Base-by-base conservation (phyloP, 2,329 filamentous ascomycete species). In the Fusarium gaditjirri region DNA sequence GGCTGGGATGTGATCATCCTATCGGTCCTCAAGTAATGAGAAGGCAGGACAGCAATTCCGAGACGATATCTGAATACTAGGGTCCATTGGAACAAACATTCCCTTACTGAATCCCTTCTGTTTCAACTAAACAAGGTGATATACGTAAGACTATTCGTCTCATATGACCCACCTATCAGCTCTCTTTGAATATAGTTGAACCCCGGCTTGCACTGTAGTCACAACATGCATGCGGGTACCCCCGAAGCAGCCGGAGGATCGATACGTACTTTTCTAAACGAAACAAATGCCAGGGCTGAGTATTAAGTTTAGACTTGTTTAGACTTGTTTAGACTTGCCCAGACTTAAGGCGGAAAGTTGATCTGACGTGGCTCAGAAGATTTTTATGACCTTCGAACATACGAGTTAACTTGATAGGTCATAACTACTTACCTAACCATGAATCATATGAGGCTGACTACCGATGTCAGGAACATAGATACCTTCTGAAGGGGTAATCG, bases 181-280 rank as follows among this genome's bases (percentile, higher is more conserved):
- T 70, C 55, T 27, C 27, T 54, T 68, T 58, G 58, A 61, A n/a
- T 41, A 7, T 27, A 68, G 36, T 42, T 62, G 35, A 50, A 61
- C 52, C 52, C 67, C 41, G 56, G 53, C 43, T 59, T 68, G 33
- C 33, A 53, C 33, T 27, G 47, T 59, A 44, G 71, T 64, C 71
- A 67, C 56, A 63, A 39, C 65, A 46, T 70, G 58, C 46, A 65
- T 75, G 72, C 65, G 49, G 49, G 65, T 60, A 65, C 70, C 69
- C 72, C 57, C 57, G 49, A 68, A 44, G 52, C 31, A 50, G 36
- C 21, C 49, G 46, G 58, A 31, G 46, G 38, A 35, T 50, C 33
- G 29, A 41, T 65, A 46, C 25, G 23, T 68, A 53, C 52, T 42
- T 55, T 56, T 53, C 23, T 23, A 27, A 23, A 46, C 35, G 49